These are phyloP conservation scores for Phytopythium delawarense DNA, from an alignment of 352 stramenopile genomes.

Conservation along the genomic window DNA sequence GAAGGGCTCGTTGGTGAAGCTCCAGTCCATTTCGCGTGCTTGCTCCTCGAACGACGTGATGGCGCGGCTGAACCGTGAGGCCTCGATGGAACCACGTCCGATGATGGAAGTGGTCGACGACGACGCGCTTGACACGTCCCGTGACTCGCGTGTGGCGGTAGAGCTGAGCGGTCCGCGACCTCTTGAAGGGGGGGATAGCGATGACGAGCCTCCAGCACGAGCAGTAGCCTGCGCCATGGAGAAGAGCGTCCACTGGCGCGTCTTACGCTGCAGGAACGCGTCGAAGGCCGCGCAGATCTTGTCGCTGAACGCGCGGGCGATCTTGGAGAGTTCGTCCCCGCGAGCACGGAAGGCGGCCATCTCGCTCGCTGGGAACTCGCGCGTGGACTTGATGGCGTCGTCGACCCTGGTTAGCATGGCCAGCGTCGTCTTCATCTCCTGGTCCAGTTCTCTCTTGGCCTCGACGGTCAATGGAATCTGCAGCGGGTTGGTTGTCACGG, in stretches of 20 bases:
- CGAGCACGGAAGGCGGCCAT: constrained; percentile 56
- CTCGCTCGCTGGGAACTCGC: constrained; percentile 51
- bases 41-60: constrained; percentile 36
- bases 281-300: constrained; percentile 56
- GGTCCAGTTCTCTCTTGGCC: constrained; percentile 16
- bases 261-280: constrained; percentile 41
- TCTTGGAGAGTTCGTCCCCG: constrained; percentile 45
- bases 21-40: constrained; percentile 55
- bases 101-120: constrained; percentile 15
- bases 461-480: background rate
- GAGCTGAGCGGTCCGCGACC: constrained; percentile 7
- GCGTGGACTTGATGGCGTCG: constrained; percentile 53
- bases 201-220: background rate
- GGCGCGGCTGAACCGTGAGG: constrained; percentile 27
- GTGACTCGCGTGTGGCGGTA: constrained; percentile 17
- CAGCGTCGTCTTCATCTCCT: constrained; percentile 32
- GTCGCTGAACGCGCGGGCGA: constrained; percentile 43
- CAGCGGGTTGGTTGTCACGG: constrained; percentile 3
- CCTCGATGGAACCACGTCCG: constrained; percentile 8
- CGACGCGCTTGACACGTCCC: constrained; percentile 21
- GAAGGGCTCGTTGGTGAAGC: constrained; percentile 55
- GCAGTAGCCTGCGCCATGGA: constrained; percentile 11
- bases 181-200: constrained; percentile 1
- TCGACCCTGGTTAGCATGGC: constrained; percentile 41
- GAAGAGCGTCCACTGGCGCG: constrained; percentile 31